These are phyloP conservation scores for Cinchona pubescens DNA, from an alignment of 257 asterid species.

Conservation along the genomic window DNA sequence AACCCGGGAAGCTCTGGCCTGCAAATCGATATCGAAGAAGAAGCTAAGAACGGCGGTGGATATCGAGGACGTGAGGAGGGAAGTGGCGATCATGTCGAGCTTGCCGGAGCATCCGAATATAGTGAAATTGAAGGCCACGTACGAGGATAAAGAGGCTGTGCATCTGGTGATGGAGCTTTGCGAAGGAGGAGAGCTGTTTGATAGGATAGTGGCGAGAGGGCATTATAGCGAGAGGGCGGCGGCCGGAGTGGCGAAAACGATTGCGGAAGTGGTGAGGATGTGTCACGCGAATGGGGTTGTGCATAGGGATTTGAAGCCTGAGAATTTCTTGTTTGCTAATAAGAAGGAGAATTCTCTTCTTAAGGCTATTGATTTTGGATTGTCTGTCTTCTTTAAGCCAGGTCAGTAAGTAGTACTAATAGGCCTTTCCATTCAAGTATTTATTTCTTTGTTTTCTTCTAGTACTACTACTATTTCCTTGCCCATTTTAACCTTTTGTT, in stretches of 20 bases:
- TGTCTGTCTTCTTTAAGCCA: conserved; percentile 81
- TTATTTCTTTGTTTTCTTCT: too few relatives aligned
- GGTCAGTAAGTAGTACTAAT: conserved; percentile 38
- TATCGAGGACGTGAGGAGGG: conserved; percentile 86
- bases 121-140: conserved; percentile 81
- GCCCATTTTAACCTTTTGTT: too few relatives aligned
- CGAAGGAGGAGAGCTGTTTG: conserved; percentile 92
- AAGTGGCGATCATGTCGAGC: conserved; percentile 88
- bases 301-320: conserved; percentile 98
- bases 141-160: conserved; percentile 89
- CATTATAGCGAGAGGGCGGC: conserved; percentile 97
- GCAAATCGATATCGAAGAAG: conserved; percentile 91
- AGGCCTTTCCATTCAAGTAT: not conserved
- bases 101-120: conserved; percentile 77
- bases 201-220: conserved; percentile 89
- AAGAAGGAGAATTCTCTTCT: conserved; percentile 82
- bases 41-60: conserved; percentile 86
- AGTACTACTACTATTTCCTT: too few relatives aligned
- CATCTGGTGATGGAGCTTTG: conserved; percentile 93
- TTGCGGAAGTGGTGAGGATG: conserved; percentile 82
- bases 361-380: conserved; percentile 82
- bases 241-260: conserved; percentile 60
- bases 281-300: conserved; percentile 81
- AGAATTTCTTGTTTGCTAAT: conserved; percentile 80
- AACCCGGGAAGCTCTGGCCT: conserved; percentile 73